Evolutionary conservation across 1,284 basidiomycete species (phyloP).

Genomic region (Rhodotorula sp.): DNA sequence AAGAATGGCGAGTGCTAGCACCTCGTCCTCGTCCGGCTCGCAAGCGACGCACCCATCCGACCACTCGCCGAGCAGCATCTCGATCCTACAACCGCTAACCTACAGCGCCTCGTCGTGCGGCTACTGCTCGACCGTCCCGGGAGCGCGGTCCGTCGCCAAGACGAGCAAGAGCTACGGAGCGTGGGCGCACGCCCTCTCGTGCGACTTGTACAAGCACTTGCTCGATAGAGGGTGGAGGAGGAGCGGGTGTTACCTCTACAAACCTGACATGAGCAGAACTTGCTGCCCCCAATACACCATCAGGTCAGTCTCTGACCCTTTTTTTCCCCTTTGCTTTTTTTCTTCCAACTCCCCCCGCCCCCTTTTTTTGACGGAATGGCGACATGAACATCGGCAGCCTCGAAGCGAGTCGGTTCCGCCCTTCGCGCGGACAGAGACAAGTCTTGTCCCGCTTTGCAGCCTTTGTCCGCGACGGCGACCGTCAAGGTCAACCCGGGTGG

Average conservation of each 20-base stretch:
- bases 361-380: neutral
- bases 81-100: conserved; percentile 36
- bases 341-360: no score
- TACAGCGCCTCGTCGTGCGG: conserved; percentile 30
- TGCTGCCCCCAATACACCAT: conserved; percentile 95
- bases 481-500: conserved; percentile 46
- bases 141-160: conserved; percentile 17
- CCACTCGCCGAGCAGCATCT: conserved; percentile 4
- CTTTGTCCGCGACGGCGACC: conserved; percentile 60
- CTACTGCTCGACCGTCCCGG: conserved; percentile 33
- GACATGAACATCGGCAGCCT: no score
- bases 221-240: conserved; percentile 76
- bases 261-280: conserved; percentile 72
- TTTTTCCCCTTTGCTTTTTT: no score
- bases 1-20: no score
- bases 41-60: neutral
- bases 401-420: conserved; percentile 68
- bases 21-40: no score
- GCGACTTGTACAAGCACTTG: conserved; percentile 56
- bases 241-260: conserved; percentile 54
- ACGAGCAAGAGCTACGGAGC: conserved; percentile 32
- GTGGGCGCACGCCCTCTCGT: conserved; percentile 36
- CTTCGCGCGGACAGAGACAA: conserved; percentile 75
- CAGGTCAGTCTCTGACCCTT: no score
- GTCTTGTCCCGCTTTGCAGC: conserved; percentile 70